Evolutionary conservation across 139 green algal genomes (phyloP), one percentile per base, ranked within the genome.

Genomic region (Yamagishiella unicocca): DNA sequence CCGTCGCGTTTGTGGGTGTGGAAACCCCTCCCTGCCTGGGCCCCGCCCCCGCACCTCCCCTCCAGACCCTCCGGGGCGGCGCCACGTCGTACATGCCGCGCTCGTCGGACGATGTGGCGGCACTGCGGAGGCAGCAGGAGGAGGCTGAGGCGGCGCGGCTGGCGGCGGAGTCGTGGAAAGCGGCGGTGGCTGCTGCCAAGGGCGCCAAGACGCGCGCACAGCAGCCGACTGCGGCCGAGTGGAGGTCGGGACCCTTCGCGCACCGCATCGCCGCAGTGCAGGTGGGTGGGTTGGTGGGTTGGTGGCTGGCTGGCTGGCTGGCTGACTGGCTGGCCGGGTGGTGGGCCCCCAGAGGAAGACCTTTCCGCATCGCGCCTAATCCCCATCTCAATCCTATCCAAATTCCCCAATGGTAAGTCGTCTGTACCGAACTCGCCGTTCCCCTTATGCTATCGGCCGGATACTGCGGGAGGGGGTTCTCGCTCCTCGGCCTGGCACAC

Each of bases 191-290:
- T 42, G 40, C 40, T 10, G 85, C 85, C 29, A 53, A 53, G 40
- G 54, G 12, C 25, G 45, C 46, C 33, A 53, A 54, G 17, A 72
- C 24, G 21, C 33, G 70, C 4, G 50, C 72, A 12, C 7, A n/a
- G 2, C 91, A 90, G 83, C 90, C 89, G 2, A 38, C 21, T 1
- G 70, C 67, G 33, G 67, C 54, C 53, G 75, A 74, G 4, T 96
- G 94, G 94, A 10, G 22, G 74, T 64, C 50, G 2, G 93, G 92
- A 22, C 89, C 84, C 0, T 89, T 92, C n/a, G 87, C 74, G 7
- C 27, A 83, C 9, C 71, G 86, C 27, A 70, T 95, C 6, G 37
- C 67, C 1, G 85, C 90, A 2, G n/a, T 96, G 21, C 70, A 81
- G 89, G 89, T 90, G 73, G 22, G 87, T 25, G 33, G 25, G 17